Evolutionary conservation across 768 basidiomycete genomes (phyloP).

Genomic region (Leccinum variicolor): DNA sequence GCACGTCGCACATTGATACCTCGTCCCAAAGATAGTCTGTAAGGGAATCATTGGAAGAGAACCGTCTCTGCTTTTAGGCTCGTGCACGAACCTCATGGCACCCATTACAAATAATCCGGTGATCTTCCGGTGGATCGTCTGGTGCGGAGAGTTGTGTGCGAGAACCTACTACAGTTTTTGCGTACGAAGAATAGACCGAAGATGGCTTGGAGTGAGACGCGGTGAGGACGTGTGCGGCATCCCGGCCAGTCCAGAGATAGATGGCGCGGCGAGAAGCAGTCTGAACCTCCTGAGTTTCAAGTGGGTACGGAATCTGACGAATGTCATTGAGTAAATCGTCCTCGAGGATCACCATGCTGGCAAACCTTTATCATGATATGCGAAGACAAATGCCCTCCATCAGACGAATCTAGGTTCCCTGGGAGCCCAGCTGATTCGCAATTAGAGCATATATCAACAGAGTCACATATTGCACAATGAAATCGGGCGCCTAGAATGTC

Average conservation of each 20-base stretch:
- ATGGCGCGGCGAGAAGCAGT: constrained; percentile 72
- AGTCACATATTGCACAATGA: constrained; percentile 87
- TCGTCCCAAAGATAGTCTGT: constrained; percentile 69
- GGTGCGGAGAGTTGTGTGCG: constrained; percentile 33
- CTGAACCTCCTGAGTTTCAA: constrained; percentile 70
- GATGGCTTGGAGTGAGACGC: constrained; percentile 48
- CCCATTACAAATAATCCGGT: constrained; percentile 57
- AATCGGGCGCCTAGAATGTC: constrained; percentile 92
- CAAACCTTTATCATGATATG: constrained; percentile 93
- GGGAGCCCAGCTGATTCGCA: constrained; percentile 86
- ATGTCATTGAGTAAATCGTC: background rate
- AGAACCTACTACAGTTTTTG: constrained; percentile 63
- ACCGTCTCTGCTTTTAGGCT: background rate
- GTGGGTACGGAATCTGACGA: constrained; percentile 77
- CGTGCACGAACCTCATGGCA: constrained; percentile 52
- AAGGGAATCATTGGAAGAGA: background rate
- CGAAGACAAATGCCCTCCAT: constrained; percentile 76
- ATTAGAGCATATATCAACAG: constrained; percentile 81
- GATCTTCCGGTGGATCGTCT: constrained; percentile 40
- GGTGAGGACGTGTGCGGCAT: constrained; percentile 60
- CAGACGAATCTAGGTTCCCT: constrained; percentile 72
- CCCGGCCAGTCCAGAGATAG: constrained; percentile 71
- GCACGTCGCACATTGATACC: constrained; percentile 91
- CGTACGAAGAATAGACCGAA: constrained; percentile 61
- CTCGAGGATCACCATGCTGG: background rate